Evolutionary conservation across 2,329 filamentous ascomycete species (phyloP), one percentile per base, ranked within the genome.

Genomic region (Drechmeria coniospora): DNA sequence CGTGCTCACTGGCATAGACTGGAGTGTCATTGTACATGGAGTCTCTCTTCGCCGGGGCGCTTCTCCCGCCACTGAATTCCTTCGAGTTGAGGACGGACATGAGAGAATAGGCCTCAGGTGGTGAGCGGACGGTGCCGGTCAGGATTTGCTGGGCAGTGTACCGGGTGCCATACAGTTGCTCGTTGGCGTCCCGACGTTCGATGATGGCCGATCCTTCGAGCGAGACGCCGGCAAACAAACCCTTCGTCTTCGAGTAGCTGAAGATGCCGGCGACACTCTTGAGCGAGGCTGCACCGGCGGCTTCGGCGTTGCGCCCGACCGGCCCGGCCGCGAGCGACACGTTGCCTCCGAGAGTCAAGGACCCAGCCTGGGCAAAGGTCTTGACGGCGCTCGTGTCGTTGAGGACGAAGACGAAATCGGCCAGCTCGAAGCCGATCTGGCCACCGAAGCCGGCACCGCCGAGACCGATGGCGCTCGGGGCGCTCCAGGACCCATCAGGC

Each of bases 211-310:
- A 87, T 14, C 90, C 90, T 53, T 98, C 90, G 39, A 98, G 61
- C 41, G 81, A 92, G 26, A 98, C 86, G 47, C 90, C 90, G 5
- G 90, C 90, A 43, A 98, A 98, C 18, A 98, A 61, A 13, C 90
- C 90, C 61, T 94, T 95, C 9, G 90, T 98, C 59, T 94, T 95
- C 51, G 79, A 90, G 64, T 98, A 98, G 45, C 81, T 82, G 62
- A 98, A 98, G 27, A 98, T 77, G 29, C 82, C 90, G 0, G 86
- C 80, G 7, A 95, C 79, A 36, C 83, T 76, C 60, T 75, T 87
- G 37, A 92, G 65, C 41, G 82, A 93, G 6, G 90, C 90, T 10
- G 86, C 87, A 37, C 90, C 90, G 20, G 90, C 87, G 9, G 90
- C 90, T 55, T 98, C 90, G 25, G 87, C 90, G 54, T 94, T 95